Base-by-base conservation (phyloP, 371 early-diverging fungal species). In the Haplosporangium sp. region DNA sequence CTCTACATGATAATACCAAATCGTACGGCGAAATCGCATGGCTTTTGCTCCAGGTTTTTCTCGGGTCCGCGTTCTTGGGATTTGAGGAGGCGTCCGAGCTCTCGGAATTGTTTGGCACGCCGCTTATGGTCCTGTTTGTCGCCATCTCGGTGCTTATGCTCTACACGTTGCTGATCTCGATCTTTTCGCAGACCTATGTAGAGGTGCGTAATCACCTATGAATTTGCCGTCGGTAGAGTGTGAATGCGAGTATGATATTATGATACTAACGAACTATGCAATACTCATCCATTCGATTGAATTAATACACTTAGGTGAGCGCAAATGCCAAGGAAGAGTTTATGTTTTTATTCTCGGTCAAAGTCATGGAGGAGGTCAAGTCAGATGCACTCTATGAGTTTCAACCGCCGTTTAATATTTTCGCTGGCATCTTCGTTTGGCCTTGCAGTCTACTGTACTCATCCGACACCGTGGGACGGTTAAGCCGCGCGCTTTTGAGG, bases 271-370 rank as follows among this genome's bases (percentile, higher is more conserved):
- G 1, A 4, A 13, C 45, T 18, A 16, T 50, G 10, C 20, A 6
- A 50, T 50, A 50, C 20, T 50, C 7, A 14, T n/a, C 6, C 21
- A 20, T 41, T 37, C 0, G 7, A 36, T n/a, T 29, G 18, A 9
- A 9, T 43, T 41, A 51, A 29, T 56, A 13, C 41, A 29, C 12
- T 45, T 65, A 75, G 76, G 76, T 75, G 54, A 77, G 79, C 59
- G 74, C 75, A 6, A 82, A 82, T n/a, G 82, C 82, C 21, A 70
- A 82, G 38, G 82, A 82, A 46, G 82, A 82, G 45, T 82, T 80
- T 55, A 80, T 82, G 65, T 82, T 75, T 51, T 52, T 82, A 51
- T 80, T 80, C 45, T 80, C 75, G 20, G 73, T 82, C 69, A 82
- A 82, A 43, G 80, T 80, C 43, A 74, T 82, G 73, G 82, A 82